phyloP scores from a whole-genome alignment of 2,329 filamentous ascomycete species.

The Pseudogymnoascus sp. region DNA sequence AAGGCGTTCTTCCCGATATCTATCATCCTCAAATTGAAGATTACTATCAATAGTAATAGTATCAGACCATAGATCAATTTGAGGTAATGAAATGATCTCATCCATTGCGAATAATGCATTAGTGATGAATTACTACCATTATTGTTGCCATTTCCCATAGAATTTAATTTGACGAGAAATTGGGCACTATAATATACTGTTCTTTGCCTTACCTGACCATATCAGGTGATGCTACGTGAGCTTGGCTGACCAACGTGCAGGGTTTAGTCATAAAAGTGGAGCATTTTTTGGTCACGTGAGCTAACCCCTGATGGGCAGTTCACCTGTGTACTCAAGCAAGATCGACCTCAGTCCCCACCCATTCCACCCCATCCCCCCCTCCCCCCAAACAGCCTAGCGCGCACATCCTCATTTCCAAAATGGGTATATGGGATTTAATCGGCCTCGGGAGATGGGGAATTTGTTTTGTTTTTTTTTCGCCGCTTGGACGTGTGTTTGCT shows the following conservation, averaged over 20 bases:
- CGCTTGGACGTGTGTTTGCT: neutral
- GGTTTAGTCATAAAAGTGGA: conserved; percentile 1
- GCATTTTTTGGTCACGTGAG: neutral
- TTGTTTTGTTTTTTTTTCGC: neutral
- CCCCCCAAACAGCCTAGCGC: neutral
- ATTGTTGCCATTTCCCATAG: neutral
- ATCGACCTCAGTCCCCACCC: neutral
- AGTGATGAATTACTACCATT: neutral
- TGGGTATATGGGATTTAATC: neutral
- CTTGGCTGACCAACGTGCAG: neutral
- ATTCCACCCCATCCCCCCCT: neutral
- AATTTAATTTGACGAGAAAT: neutral
- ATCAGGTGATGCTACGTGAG: neutral
- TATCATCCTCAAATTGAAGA: neutral
- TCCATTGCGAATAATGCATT: neutral
- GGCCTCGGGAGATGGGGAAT: neutral
- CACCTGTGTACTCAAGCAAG: conserved; percentile 5
- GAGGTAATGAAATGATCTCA: neutral
- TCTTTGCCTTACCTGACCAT: neutral
- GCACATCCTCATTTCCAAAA: neutral
- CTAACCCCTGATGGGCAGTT: neutral
- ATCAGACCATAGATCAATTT: neutral
- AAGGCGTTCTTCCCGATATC: neutral
- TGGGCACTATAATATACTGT: neutral
- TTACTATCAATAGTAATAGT: neutral